Base-by-base conservation (phyloP, 345 rosid species). In the Eucalyptus pauciflora region DNA sequence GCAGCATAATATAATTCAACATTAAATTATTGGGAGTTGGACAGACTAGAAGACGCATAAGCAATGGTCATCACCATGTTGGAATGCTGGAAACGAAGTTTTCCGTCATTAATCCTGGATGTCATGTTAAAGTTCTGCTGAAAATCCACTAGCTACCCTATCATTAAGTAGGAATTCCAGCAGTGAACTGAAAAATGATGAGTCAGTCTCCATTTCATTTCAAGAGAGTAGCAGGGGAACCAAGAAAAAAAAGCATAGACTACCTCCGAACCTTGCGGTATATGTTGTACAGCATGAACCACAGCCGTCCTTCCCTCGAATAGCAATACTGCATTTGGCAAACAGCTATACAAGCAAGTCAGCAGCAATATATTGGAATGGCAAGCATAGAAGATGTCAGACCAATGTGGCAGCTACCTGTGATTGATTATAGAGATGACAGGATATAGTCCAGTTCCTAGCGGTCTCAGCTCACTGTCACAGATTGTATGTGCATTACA, bases 401-500 rank as follows among this genome's bases (percentile, higher is more conserved):
- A 69, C 50, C 17, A 67, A 56, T 15, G 86, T 62, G 85, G 89
- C 64, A 87, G 87, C 91, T 93, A 97, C 99, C 99, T 98, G 94
- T 97, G 99, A 88, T 98, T 98, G 90, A 97, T 94, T 54, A 98
- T 93, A 81, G 99, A 97, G 91, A 97, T 90, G 87, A 97, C 92
- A 83, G 99, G 99, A 92, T 94, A 98, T 76, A 98, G 90, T 90
- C 99, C 99, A 27, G 98, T 97, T 86, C 98, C 99, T 49, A 94
- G 87, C 22, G 99, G 98, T 90, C 97, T 97, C 89, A 97, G 90
- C 93, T 97, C 99, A 92, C 96, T 93, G 88, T 97, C 98, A 89
- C 98, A 97, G 91, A 97, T 95, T 93, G 94, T 93, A 92, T 96
- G 99, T 71, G 99, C 99, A 94, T 97, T 97, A 94, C 99, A 97